These are phyloP conservation scores for Sarocladiaceae sp. DNA, from an alignment of 2,329 filamentous ascomycete genomes.

Conservation along the genomic window DNA sequence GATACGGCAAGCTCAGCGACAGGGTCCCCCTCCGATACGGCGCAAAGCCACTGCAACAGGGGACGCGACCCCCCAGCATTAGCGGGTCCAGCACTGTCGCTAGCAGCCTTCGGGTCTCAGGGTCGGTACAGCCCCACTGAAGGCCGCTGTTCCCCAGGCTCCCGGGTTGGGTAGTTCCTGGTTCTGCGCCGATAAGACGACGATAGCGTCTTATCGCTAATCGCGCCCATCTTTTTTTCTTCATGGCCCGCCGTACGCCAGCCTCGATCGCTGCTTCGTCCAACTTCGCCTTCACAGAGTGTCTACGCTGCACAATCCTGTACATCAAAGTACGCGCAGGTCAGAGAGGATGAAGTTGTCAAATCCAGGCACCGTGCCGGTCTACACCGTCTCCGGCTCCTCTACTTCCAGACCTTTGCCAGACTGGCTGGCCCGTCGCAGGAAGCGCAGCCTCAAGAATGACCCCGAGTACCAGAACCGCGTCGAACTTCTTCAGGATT, in stretches of 20 bases:
- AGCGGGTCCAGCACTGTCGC: not conserved
- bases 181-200: not conserved
- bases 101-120: not conserved
- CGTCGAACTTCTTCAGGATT: conserved; percentile 92
- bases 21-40: not conserved
- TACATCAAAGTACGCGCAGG: not conserved
- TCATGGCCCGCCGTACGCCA: not conserved
- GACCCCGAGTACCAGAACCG: conserved; percentile 90
- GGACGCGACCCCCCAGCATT: not conserved
- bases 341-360: conserved; percentile 64
- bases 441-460: conserved; percentile 87
- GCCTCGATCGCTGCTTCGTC: not conserved
- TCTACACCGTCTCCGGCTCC: conserved; percentile 92
- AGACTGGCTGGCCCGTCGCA: conserved; percentile 86
- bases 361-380: conserved; percentile 74
- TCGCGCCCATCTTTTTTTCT: conserved; percentile 8
- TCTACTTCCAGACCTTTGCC: conserved; percentile 82
- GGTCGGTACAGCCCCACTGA: conserved; percentile 2
- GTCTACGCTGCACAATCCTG: not conserved
- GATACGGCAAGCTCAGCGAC: no score
- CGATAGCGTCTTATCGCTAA: conserved; percentile 6
- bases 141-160: not conserved
- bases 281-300: not conserved
- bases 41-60: not conserved
- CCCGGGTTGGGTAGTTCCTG: no score